Conservation (phyloP, 208 protist genomes). For the Phytomonas sp. region DNA sequence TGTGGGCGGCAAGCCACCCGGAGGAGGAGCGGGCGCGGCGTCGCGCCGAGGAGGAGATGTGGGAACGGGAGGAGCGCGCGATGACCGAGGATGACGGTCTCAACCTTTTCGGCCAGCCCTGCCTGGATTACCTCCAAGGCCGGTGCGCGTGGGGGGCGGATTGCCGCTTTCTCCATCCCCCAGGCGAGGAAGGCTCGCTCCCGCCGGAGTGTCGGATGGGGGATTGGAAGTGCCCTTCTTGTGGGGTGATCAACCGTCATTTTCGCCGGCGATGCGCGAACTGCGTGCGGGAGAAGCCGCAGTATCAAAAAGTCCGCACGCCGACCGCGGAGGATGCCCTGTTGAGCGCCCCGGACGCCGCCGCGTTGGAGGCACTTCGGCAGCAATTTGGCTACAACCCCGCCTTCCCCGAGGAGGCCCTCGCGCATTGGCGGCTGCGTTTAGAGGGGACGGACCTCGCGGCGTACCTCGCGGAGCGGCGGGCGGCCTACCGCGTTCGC, state of each 20-base stretch:
- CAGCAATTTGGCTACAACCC: constrained; percentile 89
- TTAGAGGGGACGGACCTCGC: constrained; percentile 25
- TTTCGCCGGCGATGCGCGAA: constrained; percentile 85
- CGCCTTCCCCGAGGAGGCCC: constrained; percentile 44
- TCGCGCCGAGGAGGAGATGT: constrained; percentile 68
- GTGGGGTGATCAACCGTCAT: constrained; percentile 89
- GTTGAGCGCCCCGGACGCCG: constrained; percentile 62
- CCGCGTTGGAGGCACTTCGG: constrained; percentile 31
- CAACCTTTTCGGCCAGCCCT: constrained; percentile 87
- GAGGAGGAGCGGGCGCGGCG: constrained; percentile 54
- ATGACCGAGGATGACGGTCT: constrained; percentile 81
- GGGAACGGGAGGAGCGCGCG: constrained; percentile 60
- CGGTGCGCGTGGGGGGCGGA: constrained; percentile 69
- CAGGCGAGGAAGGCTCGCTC: constrained; percentile 79
- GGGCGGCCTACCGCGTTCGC: constrained; percentile 68
- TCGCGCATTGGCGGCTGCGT: constrained; percentile 65
- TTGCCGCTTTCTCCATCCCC: constrained; percentile 79
- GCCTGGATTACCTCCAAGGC: constrained; percentile 89
- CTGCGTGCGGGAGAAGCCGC: constrained; percentile 85
- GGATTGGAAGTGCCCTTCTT: constrained; percentile 87
- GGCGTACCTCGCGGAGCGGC: constrained; percentile 63
- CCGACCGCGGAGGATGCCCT: constrained; percentile 55
- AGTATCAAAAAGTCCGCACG: constrained; percentile 73
- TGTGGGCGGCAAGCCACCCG: constrained; percentile 74
- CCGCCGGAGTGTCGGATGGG: constrained; percentile 81